Evolutionary conservation across 2,329 filamentous ascomycete species (phyloP), one percentile per base, ranked within the genome.

Genomic region (Calonectria pseudoreteaudii): DNA sequence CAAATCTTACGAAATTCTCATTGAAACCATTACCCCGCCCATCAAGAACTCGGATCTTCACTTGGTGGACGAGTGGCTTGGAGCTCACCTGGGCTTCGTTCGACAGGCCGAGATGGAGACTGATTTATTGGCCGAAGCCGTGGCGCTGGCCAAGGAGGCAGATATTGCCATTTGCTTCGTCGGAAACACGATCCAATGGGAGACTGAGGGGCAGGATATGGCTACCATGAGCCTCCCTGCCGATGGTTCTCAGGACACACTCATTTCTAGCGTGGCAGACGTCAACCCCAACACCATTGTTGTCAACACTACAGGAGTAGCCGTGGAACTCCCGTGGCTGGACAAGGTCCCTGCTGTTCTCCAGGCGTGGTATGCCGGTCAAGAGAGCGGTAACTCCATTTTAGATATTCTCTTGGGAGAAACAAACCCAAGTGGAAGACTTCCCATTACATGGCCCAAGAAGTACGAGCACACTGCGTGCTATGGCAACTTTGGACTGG

Each of bases 191-290:
- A 86, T 74, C 2, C 76, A 80, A 36, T 80, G 78, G 80, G 81
- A 83, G 72, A 80, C 79, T 0, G 81, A 94, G 92, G 85, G 87
- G 70, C 91, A 92, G 74, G 93, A 94, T 81, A 90, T 93, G 68
- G 93, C 93, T 81, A 93, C 94, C 80, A 86, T 94, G 60, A 92
- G 92, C 6, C 84, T 94, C 1, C 94, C 93, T 89, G 86, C 75
- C 1, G 68, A 79, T n/a, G 80, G 90, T 71, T 88, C 89, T 69
- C 92, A 91, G 62, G 91, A 94, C 68, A 84, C 86, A 4, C 82
- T 94, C 60, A 89, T 93, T 77, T 82, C 85, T 18, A 86, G 87
- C 1, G 87, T 93, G 0, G 84, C 90, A 23, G 85, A 86, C 0
- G 89, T 83, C 2, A 93, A 93, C 79, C 84, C 88, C 1, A 91